Percentiles rank a stretch among this genome's conserved stretches.
Evolutionary conservation across 2,329 filamentous ascomycete genomes (phyloP).

Genomic region (Blastomyces parvus): DNA sequence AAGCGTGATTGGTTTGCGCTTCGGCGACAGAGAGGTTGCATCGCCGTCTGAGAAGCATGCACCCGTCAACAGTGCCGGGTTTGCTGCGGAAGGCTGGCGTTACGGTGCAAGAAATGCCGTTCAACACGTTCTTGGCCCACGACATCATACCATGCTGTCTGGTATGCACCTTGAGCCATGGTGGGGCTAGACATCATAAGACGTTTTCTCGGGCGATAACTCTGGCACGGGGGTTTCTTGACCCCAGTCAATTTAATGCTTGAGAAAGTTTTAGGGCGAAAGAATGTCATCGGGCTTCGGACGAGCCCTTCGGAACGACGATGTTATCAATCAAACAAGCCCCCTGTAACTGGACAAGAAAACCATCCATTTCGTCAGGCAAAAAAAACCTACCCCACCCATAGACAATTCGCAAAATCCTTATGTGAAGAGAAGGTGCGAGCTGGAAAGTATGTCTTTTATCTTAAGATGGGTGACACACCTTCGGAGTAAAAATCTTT

Average conservation of each 20-base stretch:
- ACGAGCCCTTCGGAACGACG: neutral
- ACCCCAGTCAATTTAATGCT: neutral
- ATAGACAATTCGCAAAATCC: neutral
- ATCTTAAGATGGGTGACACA: too few relatives aligned
- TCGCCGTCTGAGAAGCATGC: neutral
- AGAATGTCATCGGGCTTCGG: neutral
- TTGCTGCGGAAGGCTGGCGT: neutral
- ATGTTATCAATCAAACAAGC: neutral
- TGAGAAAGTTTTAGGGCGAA: neutral
- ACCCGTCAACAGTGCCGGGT: neutral
- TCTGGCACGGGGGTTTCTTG: neutral
- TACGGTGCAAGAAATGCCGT: neutral
- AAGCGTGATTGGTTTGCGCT: neutral
- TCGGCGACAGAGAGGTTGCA: neutral
- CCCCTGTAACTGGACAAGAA: neutral
- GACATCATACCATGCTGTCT: neutral
- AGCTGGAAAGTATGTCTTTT: too few relatives aligned
- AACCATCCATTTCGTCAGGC: neutral
- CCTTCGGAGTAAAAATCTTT: too few relatives aligned
- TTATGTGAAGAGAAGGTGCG: too few relatives aligned
- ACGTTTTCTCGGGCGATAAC: neutral
- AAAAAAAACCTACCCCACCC: neutral
- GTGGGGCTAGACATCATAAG: neutral
- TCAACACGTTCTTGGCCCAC: neutral
- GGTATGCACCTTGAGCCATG: neutral